Conservation (phyloP, 257 asterid genomes). For the Scutellaria galericulata region DNA sequence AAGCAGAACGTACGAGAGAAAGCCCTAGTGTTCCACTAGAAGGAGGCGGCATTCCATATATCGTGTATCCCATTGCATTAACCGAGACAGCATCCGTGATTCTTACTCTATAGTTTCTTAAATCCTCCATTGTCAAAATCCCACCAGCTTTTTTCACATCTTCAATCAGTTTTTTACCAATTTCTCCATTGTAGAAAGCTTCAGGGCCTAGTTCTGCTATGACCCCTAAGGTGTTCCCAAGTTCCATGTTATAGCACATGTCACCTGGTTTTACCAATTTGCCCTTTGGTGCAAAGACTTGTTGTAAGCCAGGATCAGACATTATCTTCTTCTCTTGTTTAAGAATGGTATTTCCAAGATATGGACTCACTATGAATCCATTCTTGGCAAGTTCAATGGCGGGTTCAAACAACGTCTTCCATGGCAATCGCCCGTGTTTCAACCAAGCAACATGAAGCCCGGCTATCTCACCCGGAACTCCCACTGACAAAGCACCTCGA, state of each 20-base stretch:
- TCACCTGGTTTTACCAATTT: slow-evolving; percentile 62
- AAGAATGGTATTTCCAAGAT: slow-evolving; percentile 50
- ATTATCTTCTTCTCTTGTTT: slow-evolving; percentile 37
- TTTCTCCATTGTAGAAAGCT: slow-evolving; percentile 73
- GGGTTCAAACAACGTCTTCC: slow-evolving; percentile 71
- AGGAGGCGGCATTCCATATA: slow-evolving; percentile 97
- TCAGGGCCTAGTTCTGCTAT: slow-evolving; percentile 44
- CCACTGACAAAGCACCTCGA: slow-evolving; percentile 74
- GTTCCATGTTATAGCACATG: slow-evolving; percentile 25
- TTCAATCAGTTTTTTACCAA: slow-evolving; percentile 17
- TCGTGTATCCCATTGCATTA: slow-evolving; percentile 69
- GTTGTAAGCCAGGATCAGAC: slow-evolving; percentile 65
- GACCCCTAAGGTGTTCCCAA: slow-evolving; percentile 4
- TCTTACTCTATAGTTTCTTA: slow-evolving; percentile 62
- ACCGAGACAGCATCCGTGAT: slow-evolving; percentile 60
- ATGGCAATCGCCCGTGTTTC: slow-evolving; percentile 72
- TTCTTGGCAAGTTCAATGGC: slow-evolving; percentile 77
- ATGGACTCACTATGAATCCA: slow-evolving; percentile 71
- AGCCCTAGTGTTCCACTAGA: slow-evolving; percentile 87
- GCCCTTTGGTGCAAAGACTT: slow-evolving; percentile 75
- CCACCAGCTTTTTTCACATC: slow-evolving; percentile 81
- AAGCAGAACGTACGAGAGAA: slow-evolving; percentile 60
- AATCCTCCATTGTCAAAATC: slow-evolving; percentile 76
- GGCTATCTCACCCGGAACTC: slow-evolving; percentile 91
- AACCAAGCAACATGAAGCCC: slow-evolving; percentile 87